Evolutionary conservation across 768 basidiomycete species (phyloP), one percentile per base, ranked within the genome.

Genomic region (Saitozyma sp.): DNA sequence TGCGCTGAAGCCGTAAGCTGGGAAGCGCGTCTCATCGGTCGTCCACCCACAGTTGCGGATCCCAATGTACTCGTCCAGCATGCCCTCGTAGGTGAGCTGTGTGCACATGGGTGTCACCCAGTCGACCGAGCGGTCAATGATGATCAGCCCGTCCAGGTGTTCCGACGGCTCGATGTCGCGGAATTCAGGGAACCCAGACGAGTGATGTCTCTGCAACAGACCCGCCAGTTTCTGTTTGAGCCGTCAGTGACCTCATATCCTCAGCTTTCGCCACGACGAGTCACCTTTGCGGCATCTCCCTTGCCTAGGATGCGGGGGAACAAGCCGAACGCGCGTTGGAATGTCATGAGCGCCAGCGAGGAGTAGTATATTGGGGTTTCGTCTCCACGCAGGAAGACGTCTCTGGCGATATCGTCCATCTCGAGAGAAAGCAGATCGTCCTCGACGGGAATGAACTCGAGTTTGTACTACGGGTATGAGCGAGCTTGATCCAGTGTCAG

Each of bases 81-180:
- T 87, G 17, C 96, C 96, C 76, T 98, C 89, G 69, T 98, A 98
- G 0, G 96, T 99, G 60, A 98, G 82, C 73, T 98, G 94, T 2
- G 96, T 98, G 51, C 95, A 85, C 55, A 98, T 82, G 1, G 96
- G 92, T 0, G 96, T 96, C 62, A 98, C 87, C 89, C 97, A 90
- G 73, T 99, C 96, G 9, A 90, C 87, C 41, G 87, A 86, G 53
- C 96, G 87, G 78, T 99, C 96, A 61, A 99, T 70, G 43, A 98
- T 83, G 67, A 99, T 88, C 62, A 98, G 81, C 13, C 87, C 88
- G 76, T 99, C 96, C 58, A 98, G 84, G 55, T 75, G 71, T 19
- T 72, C 62, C 6, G 78, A 79, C 17, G 55, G n/a, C 29, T 75
- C 73, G 2, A 79, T 54, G 42, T 76, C 71, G 10, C 62, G 58